phyloP scores from a whole-genome alignment of 306 rosid species.

The Herpetospermum pedunculosum region DNA sequence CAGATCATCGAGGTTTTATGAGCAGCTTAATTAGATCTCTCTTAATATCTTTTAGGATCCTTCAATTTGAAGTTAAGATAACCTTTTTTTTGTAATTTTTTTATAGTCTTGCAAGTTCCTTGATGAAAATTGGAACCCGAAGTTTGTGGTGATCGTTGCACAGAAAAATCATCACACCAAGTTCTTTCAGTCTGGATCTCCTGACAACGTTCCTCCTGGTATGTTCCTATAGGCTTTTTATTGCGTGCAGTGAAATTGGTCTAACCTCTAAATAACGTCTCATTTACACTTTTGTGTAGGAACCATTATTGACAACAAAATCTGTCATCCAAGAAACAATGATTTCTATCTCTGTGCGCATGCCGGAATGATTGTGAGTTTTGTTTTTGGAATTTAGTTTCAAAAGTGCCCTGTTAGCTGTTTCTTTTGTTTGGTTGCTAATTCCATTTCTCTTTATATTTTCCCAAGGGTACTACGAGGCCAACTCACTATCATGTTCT shows the following conservation, averaged over 20 bases:
- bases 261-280: neutral
- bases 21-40: neutral
- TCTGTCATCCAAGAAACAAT: conserved; percentile 80
- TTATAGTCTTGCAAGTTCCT: conserved; percentile 73
- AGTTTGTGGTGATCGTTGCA: conserved; percentile 73
- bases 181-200: conserved; percentile 56
- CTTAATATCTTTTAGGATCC: neutral
- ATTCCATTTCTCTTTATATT: neutral
- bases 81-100: neutral
- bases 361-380: conserved; percentile 93
- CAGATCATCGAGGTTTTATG: conserved; percentile 60
- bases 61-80: neutral
- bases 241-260: too few species aligned
- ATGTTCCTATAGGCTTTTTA: neutral
- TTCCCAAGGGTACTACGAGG: conserved; percentile 69
- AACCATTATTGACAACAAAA: conserved; percentile 72
- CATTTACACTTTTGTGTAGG: conserved; percentile 29
- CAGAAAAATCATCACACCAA: conserved; percentile 91
- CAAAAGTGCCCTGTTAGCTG: neutral
- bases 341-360: conserved; percentile 93
- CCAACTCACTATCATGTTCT: conserved; percentile 88
- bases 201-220: conserved; percentile 95
- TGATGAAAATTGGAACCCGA: conserved; percentile 74
- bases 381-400: neutral
- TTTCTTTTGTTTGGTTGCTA: neutral